Evolutionary conservation across 495 filamentous ascomycete species (phyloP), one percentile per base, ranked within the genome.

Genomic region (Baudoinia panamericana): DNA sequence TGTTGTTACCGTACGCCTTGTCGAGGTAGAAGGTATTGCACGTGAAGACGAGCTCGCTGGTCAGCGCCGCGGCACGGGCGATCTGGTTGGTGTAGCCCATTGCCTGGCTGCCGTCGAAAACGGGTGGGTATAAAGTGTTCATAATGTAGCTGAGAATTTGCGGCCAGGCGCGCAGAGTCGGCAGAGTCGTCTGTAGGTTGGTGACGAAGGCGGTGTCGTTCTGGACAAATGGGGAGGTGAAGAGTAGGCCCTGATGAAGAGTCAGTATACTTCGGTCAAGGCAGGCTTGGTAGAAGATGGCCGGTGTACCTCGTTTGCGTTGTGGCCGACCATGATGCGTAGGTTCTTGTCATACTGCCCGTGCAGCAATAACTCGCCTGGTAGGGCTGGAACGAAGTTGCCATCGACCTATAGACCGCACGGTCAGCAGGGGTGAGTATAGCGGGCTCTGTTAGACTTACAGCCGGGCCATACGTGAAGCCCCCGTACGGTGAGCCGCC

Each of bases 331-430:
- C 63, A 82, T 71, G 13, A 82, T 51, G 2, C 58, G 61, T 8
- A 82, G 36, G 23, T 52, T 54, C 17, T 60, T 61, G 50, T 79
- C 66, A 47, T 71, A 80, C 4, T 66, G 58, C 6, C 71, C 75
- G 18, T 70, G 45, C 1, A 66, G 54, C 1, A 84, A 63, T n/a
- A 78, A 59, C 27, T 70, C 61, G 4, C 69, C 65, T 3, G 76
- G 73, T 12, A 72, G 46, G 3, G 56, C 61, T 1, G 73, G 72
- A 2, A 72, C 70, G 43, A 77, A 76, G 10, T 55, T 46, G 8
- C 72, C 75, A 53, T 82, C 78, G 5, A 76, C 69, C 0, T n/a
- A n/a, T n/a, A 63, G 61, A 2, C 74, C 73, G n/a, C 24, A 36
- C 5, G 35, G 35, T 37, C 18, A 37, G 35, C 26, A 15, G 2